Conservation (phyloP, 2,329 filamentous ascomycete species). For the Alternaria sp. region DNA sequence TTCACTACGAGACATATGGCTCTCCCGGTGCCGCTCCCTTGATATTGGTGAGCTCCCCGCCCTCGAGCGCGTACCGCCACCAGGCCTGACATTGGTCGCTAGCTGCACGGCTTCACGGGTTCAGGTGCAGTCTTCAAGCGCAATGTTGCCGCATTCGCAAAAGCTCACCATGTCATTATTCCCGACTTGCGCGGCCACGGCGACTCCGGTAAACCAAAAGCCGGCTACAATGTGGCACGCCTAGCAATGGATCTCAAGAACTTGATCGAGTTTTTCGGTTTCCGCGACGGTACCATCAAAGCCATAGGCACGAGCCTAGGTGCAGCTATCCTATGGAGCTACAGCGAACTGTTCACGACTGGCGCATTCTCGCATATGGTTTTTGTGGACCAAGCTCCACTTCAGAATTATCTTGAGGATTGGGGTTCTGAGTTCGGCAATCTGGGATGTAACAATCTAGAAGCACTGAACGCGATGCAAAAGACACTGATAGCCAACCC, state of each 20-base stretch:
- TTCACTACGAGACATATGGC: slow-evolving; percentile 23
- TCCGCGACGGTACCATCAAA: slow-evolving; percentile 12
- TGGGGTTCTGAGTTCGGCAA: slow-evolving; percentile 34
- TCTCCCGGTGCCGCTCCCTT: slow-evolving; percentile 7
- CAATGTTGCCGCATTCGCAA: slow-evolving; percentile 18
- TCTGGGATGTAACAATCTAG: slow-evolving; percentile 25
- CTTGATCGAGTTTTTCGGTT: slow-evolving; percentile 25
- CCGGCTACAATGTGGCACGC: slow-evolving; percentile 37
- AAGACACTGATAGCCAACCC: slow-evolving; percentile 18
- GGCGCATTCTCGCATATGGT: slow-evolving; percentile 27
- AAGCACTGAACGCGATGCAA: slow-evolving; percentile 24
- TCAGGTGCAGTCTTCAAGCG: slow-evolving; percentile 28
- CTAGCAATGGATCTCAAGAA: slow-evolving; percentile 36
- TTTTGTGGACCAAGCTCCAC: slow-evolving; percentile 38
- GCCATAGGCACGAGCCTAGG: slow-evolving; percentile 31
- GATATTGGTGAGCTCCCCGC: slow-evolving; percentile 17
- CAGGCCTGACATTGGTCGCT: background rate
- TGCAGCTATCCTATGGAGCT: slow-evolving; percentile 33
- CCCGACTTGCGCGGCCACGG: slow-evolving; percentile 38
- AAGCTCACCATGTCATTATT: slow-evolving; percentile 17
- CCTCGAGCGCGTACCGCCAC: background rate
- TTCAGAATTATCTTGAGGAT: slow-evolving; percentile 34
- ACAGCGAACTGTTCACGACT: slow-evolving; percentile 35
- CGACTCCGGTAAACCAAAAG: slow-evolving; percentile 27
- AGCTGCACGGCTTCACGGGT: slow-evolving; percentile 40